Conservation (phyloP, 2,329 filamentous ascomycete genomes). For the Penicillium capsulatum region DNA sequence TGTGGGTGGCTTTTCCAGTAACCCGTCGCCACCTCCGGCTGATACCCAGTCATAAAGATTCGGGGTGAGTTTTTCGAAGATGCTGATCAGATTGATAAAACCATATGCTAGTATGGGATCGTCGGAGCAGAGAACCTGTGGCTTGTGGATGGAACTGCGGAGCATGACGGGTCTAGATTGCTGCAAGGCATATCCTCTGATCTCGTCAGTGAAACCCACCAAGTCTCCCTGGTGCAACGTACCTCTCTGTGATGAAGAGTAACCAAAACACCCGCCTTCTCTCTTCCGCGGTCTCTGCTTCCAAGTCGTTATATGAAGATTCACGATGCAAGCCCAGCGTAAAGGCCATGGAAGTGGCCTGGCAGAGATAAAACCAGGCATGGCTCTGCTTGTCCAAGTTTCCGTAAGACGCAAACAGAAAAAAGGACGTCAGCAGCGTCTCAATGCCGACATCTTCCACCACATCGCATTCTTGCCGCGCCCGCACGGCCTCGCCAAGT, state of each 20-base stretch:
- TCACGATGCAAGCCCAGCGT: conserved; percentile 44
- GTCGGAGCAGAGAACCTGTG: conserved; percentile 61
- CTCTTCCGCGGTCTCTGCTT: conserved; percentile 56
- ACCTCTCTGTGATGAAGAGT: conserved; percentile 67
- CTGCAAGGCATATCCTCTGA: conserved; percentile 66
- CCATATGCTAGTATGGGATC: conserved; percentile 40
- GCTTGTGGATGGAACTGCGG: conserved; percentile 60
- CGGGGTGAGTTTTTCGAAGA: conserved; percentile 38
- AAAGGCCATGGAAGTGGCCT: conserved; percentile 64
- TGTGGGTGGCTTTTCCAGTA: conserved; percentile 28
- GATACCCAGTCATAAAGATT: conserved; percentile 40
- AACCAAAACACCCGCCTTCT: conserved; percentile 69
- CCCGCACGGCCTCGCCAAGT: conserved; percentile 58
- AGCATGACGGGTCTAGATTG: conserved; percentile 66
- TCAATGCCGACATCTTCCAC: conserved; percentile 41
- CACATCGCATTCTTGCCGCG: conserved; percentile 40
- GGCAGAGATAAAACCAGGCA: conserved; percentile 74
- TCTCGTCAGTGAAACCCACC: neutral
- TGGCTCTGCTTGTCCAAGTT: conserved; percentile 68
- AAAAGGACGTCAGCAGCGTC: conserved; percentile 65
- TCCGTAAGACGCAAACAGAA: conserved; percentile 69
- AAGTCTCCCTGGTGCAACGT: conserved; percentile 17
- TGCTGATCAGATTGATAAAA: conserved; percentile 39
- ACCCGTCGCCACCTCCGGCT: conserved; percentile 31
- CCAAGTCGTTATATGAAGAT: conserved; percentile 47